Evolutionary conservation across 495 filamentous ascomycete genomes (phyloP), one percentile per base, ranked within the genome.

Genomic region (Penicillium robsamsonii): DNA sequence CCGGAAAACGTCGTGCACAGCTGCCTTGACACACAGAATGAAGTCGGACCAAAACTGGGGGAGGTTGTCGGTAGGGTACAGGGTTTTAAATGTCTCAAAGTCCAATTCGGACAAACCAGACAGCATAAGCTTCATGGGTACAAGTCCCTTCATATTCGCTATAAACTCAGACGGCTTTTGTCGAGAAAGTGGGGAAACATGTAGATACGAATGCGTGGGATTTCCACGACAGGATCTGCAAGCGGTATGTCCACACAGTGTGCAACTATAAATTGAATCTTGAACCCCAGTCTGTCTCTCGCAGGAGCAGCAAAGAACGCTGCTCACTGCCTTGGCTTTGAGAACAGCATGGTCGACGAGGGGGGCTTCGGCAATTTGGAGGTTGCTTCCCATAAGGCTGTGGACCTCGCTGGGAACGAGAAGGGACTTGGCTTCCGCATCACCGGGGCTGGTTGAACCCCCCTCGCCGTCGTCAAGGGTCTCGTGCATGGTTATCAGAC

Each of bases 171-270:
- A 46, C 18, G 85, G 81, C 5, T 52, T 6, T 30, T 69, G 67
- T 20, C 84, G 75, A 41, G 15, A 33, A n/a, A 64, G 42, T 17
- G 30, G 42, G 49, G n/a, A 30, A 20, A 53, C 61, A 47, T 42
- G 31, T 60, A 57, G 41, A 57, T 83, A 87, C 4, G 66, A 56
- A 64, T 89, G 85, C 11, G 60, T 53, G 5, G 86, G 86, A 35
- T 82, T 81, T 5, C 81, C 80, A 9, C 71, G 76, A 55, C 85
- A 87, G 24, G 70, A 70, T 1, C 66, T 60, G 62, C 86, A 88
- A 12, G 76, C 74, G 8, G 81, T 84, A 61, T 87, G 80, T 0
- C 58, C 64, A 57, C 86, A 89, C 22, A 75, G 57, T 4, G 57
- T 58, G 56, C 86, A 89, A 50, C 60, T 43, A n/a, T 74, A 62